Base-by-base conservation (phyloP, 768 basidiomycete species). In the Rhodotorula babjevae region DNA sequence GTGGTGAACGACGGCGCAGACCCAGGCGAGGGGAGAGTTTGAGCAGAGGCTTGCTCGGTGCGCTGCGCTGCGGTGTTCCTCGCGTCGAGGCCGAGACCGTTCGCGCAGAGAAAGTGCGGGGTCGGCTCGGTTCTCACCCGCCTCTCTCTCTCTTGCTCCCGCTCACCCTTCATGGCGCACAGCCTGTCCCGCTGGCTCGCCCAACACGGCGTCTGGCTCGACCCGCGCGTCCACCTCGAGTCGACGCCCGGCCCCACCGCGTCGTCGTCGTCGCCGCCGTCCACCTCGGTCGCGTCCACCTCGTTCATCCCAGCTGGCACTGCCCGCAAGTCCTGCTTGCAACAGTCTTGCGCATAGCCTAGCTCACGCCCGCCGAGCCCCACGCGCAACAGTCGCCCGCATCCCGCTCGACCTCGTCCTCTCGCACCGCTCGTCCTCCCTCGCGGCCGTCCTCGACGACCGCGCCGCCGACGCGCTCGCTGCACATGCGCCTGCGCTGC, bases 351-450 rank as follows among this genome's bases (percentile, higher is more conserved):
- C n/a, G n/a, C n/a, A n/a, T n/a, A n/a, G n/a, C n/a, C 10, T 12
- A 9, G 61, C 33, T 50, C 11, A 33, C 27, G 33, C 42, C 65
- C 42, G 42, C 9, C 7, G 6, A 59, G 18, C 40, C 23, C 46
- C 27, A 11, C 25, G 29, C 9, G 21, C 62, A 36, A 36, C 36
- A 76, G 79, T 82, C 40, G 78, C 74, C 33, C 49, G 62, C 27
- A 77, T 79, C 14, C 81, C 81, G 1, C 79, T 79, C 61, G 44
- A 65, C 1, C 67, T 68, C 12, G 61, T 80, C 46, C 73, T 81
- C 65, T 80, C 79, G 9, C 68, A 71, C 33, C 73, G 73, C n/a
- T 77, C 78, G 31, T 77, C 76, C 36, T 56, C 74, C 21, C 69
- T 80, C 49, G 46, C 57, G 8, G 33, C 15, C 33, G 52, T n/a